Conservation (phyloP, 1,284 basidiomycete species). For the Gomphus bonarii region DNA sequence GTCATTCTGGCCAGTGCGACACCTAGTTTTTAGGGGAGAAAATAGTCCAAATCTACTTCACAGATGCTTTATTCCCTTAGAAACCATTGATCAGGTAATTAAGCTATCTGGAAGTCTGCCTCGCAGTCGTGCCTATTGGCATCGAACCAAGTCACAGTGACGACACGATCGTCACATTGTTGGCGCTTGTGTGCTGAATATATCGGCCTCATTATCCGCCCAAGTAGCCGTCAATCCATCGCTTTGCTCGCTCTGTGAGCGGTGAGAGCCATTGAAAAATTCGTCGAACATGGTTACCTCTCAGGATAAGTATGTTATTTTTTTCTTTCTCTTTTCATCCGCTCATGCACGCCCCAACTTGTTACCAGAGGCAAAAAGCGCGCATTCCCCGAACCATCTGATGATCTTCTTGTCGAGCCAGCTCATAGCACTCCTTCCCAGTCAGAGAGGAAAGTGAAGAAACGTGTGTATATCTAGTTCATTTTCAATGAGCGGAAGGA, state of each 20-base stretch:
- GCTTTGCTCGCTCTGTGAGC: neutral
- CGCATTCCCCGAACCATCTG: neutral
- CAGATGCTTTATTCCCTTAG: no score
- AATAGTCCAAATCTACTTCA: no score
- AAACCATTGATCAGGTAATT: no score
- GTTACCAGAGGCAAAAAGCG: slow-evolving; percentile 14
- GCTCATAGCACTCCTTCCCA: neutral
- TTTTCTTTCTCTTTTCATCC: neutral
- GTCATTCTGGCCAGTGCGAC: no score
- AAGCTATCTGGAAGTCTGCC: no score
- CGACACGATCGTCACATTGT: neutral
- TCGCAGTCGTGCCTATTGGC: no score
- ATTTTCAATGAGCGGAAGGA: neutral
- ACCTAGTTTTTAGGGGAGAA: no score
- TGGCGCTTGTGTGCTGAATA: neutral
- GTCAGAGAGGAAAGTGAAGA: slow-evolving; percentile 6
- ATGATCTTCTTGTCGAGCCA: neutral
- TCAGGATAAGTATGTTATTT: neutral
- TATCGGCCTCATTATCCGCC: neutral
- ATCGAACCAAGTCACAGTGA: neutral
- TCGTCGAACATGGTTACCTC: neutral
- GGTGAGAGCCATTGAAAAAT: neutral
- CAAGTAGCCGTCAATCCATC: neutral
- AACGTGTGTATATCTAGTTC: slow-evolving; percentile 6
- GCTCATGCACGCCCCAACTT: no score